Base-by-base conservation (phyloP, 192 early-diverging fungal genomes). In the Umbelopsis isabellina region DNA sequence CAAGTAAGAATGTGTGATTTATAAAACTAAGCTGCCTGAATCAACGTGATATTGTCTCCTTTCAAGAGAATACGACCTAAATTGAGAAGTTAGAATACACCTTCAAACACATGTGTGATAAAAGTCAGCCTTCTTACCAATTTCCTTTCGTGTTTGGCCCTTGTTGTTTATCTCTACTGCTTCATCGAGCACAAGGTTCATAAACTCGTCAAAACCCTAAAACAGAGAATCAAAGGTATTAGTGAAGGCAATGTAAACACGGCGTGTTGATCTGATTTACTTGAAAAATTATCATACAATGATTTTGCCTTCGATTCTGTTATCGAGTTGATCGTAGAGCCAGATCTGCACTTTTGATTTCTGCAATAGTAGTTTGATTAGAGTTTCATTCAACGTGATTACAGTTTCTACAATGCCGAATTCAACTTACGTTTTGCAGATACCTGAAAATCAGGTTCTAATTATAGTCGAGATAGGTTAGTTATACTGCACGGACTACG, bases 131-230 rank as follows among this genome's bases (percentile, higher is more conserved):
- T 2, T 41, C 37, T 64, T 79, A 88, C 93, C 96, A 49, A 98
- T 78, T 22, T 82, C 67, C 70, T 87, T 91, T 69, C 89, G 80
- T 20, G 90, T 90, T 52, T 85, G 86, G 66, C 93, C 93, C 84
- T 96, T 96, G 51, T 81, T 71, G 53, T 92, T 80, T 15, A 96
- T 82, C 80, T 98, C 97, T 64, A 86, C 89, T 25, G 94, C 94
- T 22, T 95, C 86, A 74, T 94, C 97, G 65, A 98, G 82, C 18
- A 98, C 97, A 70, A 98, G 77, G 74, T 93, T 96, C 95, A 98
- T 97, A 79, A 98, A 98, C 78, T 98, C 97, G 78, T 98, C 97
- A 77, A 98, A 97, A 35, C 97, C 97, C 96, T 96, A 83, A n/a
- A 13, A 46, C n/a, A 23, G 2, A 16, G 22, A 3, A 49, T 48